Percentiles rank a stretch among this genome's conserved stretches.
phyloP scores from a whole-genome alignment of 2,329 filamentous ascomycete genomes.

The Epichloe scottii region DNA sequence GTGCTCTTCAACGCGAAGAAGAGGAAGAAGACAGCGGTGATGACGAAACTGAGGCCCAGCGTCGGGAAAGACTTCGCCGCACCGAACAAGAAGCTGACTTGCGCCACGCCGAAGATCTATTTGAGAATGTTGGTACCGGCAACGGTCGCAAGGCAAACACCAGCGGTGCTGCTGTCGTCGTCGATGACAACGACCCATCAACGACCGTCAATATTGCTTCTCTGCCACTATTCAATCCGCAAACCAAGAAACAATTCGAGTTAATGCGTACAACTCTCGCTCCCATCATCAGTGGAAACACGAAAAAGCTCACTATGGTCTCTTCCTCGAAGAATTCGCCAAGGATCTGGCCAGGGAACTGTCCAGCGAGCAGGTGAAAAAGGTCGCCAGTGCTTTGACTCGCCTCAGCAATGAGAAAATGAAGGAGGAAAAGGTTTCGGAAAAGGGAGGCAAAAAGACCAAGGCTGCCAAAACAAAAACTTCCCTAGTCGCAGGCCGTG shows the following conservation, averaged over 20 bases:
- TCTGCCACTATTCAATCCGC: slow-evolving; percentile 78
- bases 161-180: slow-evolving; percentile 51
- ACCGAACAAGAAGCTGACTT: slow-evolving; percentile 84
- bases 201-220: slow-evolving; percentile 69
- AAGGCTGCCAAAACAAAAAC: slow-evolving; percentile 96
- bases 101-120: slow-evolving; percentile 80
- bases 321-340: slow-evolving; percentile 84
- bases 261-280: slow-evolving; percentile 65
- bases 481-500: slow-evolving; percentile 55
- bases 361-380: slow-evolving; percentile 90
- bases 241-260: slow-evolving; percentile 76
- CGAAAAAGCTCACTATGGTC: slow-evolving; percentile 80
- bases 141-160: slow-evolving; percentile 55
- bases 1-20: slow-evolving; percentile 38
- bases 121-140: slow-evolving; percentile 60
- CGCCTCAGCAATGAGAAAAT: slow-evolving; percentile 93
- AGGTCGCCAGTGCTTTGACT: slow-evolving; percentile 78
- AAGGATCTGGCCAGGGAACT: slow-evolving; percentile 82
- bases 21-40: slow-evolving; percentile 46
- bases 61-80: slow-evolving; percentile 60
- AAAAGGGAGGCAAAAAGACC: slow-evolving; percentile 91
- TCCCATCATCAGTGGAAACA: slow-evolving; percentile 61
- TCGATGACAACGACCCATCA: slow-evolving; percentile 60
- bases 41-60: slow-evolving; percentile 61
- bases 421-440: slow-evolving; percentile 91